Evolutionary conservation across 2,329 filamentous ascomycete species (phyloP), one percentile per base, ranked within the genome.

Genomic region (Aspergillus bombycis): DNA sequence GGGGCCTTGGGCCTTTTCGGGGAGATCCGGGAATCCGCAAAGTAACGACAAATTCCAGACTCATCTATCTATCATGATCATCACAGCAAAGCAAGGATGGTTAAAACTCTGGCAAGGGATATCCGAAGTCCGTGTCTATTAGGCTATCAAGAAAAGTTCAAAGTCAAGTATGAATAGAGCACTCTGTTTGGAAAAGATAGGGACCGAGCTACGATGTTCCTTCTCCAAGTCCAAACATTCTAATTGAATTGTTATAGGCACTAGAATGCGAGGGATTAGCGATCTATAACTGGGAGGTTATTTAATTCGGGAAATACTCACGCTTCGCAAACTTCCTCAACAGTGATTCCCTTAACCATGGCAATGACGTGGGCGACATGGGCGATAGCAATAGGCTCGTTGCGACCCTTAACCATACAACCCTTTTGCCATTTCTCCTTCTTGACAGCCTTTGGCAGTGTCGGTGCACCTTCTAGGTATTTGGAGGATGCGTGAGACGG

Each of bases 351-450:
- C 78, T 97, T 97, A 67, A 98, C 90, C 48, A 85, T 88, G 1
- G 95, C 94, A 67, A 99, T 89, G 58, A 94, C 92, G 76, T 90
- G 89, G n/a, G 93, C 95, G 16, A 99, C 91, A 59, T 90, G 88
- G 67, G 90, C 88, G 68, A 99, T 97, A 59, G 87, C 90, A 71
- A 91, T 94, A 11, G 94, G 92, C 79, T 99, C 95, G 75, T 99
- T 99, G 64, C 95, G 87, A 0, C 94, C 93, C 80, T 98, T 99
- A 59, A 99, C 87, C 91, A 97, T 94, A 46, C 85, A 85, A 0
- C 94, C 94, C 71, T 92, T 88, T 52, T 87, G 86, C 90, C 93
- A 99, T 77, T 92, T 96, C 81, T 99, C 95, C 81, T 97, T 98
- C 84, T 98, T 99, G 34, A 97, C 91, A 5, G 89, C 84, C 79